Base-by-base conservation (phyloP, 192 early-diverging fungal species). In the Podila clonocystis region DNA sequence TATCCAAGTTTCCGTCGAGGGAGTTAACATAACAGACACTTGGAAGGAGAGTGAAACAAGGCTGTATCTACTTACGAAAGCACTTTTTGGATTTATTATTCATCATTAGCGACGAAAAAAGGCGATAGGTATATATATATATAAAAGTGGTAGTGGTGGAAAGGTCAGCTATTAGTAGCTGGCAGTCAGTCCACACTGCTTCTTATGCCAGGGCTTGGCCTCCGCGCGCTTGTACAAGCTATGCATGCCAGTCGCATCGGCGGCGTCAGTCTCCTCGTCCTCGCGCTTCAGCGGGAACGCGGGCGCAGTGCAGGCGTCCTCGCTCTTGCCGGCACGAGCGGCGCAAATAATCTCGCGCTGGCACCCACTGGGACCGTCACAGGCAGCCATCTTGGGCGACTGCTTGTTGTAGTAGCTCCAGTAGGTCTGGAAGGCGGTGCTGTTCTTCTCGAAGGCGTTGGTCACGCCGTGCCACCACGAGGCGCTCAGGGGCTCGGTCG, bases 401-500 rank as follows among this genome's bases (percentile, higher is more conserved):
- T 82, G 84, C 50, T 85, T 85, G 19, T 61, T 65, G 36, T 78
- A 67, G 55, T 71, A 83, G 0, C n/a, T 61, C 50, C 68, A 82
- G 66, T 87, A 87, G 41, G 82, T 63, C 20, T 87, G 71, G 67
- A 85, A 87, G 7, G 65, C 55, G 2, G 68, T 49, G 6, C 67
- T 52, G 29, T 70, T 68, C 29, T 59, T 57, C 62, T 85, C 82
- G 30, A 87, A 84, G 5, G 70, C 71, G 8, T 34, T 20, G 5
- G 86, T 85, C 1, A 87, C 82, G 28, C 78, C 72, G 41, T 87
- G 86, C 86, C 86, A 85, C 86, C 86, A 87, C 9, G 61, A 58
- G 2, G 86, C 50, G 13, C 72, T 67, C 6, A 87, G 67, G 3
- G 86, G 82, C 1, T 49, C 30, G n/a, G 41, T 38, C 24, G 20